Conservation (phyloP, 2,329 filamentous ascomycete species). For the Trichocomaceae sp. region DNA sequence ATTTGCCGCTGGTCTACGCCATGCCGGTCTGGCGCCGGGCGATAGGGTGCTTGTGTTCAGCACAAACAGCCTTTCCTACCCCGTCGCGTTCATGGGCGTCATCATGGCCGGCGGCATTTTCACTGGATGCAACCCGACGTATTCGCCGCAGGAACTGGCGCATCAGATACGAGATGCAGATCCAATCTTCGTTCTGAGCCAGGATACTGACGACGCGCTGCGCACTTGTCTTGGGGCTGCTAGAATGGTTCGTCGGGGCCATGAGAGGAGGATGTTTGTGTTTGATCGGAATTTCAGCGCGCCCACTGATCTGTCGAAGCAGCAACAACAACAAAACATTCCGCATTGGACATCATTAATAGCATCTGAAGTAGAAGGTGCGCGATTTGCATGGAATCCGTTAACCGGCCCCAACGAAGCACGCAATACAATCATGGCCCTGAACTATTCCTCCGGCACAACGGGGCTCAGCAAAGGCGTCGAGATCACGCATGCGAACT, state of each 20-base stretch:
- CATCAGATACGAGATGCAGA: slow-evolving; percentile 69
- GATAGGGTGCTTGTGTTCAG: slow-evolving; percentile 70
- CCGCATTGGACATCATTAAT: slow-evolving; percentile 60
- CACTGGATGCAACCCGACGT: slow-evolving; percentile 66
- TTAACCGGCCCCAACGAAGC: slow-evolving; percentile 22
- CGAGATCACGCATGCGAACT: slow-evolving; percentile 70
- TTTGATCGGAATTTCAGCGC: neutral
- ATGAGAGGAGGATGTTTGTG: slow-evolving; percentile 4
- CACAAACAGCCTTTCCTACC: slow-evolving; percentile 67
- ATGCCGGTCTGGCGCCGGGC: slow-evolving; percentile 57
- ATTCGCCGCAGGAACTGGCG: slow-evolving; percentile 63
- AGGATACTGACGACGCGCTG: slow-evolving; percentile 3
- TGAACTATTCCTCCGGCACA: slow-evolving; percentile 70
- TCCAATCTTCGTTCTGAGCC: slow-evolving; percentile 56
- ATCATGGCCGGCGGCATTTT: slow-evolving; percentile 75
- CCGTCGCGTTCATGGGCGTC: slow-evolving; percentile 62
- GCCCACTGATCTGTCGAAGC: neutral
- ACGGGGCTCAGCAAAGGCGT: slow-evolving; percentile 82
- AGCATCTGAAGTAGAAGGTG: slow-evolving; percentile 45
- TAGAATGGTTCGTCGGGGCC: slow-evolving; percentile 9
- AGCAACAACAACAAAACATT: slow-evolving; percentile 34
- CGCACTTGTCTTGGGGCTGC: slow-evolving; percentile 17
- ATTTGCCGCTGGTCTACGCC: slow-evolving; percentile 60
- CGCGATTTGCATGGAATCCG: slow-evolving; percentile 58
- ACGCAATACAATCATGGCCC: slow-evolving; percentile 48